Evolutionary conservation across 139 green algal species (phyloP).

Genomic region (Chlorella vulgaris): DNA sequence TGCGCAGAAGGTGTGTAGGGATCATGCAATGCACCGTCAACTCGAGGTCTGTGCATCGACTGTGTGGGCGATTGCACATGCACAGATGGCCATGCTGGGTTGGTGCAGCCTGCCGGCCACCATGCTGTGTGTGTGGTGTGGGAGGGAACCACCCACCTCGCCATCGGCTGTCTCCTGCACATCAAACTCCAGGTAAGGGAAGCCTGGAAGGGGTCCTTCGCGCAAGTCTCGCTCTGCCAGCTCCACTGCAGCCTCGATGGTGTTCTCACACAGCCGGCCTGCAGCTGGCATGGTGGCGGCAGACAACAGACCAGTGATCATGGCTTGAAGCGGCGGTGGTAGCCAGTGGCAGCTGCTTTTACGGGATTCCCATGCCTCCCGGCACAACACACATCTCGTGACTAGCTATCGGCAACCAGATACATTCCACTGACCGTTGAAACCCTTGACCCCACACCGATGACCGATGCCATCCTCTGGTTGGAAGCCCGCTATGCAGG

Average conservation of each 20-base stretch:
- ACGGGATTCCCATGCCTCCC: not conserved
- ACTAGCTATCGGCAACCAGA: not conserved
- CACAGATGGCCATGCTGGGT: too few relatives aligned
- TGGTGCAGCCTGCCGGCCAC: too few relatives aligned
- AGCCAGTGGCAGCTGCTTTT: not conserved
- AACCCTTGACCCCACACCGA: constrained; percentile 14
- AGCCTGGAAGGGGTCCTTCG: not conserved
- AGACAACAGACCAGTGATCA: not conserved
- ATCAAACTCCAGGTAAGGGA: constrained; percentile 42
- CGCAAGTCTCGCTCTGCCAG: constrained; percentile 12
- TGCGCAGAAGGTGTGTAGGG: not conserved
- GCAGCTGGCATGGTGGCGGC: not conserved
- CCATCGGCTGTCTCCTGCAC: constrained; percentile 36
- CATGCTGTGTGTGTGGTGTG: too few relatives aligned
- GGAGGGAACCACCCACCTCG: constrained; percentile 28
- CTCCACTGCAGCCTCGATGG: not conserved
- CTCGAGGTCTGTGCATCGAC: too few relatives aligned
- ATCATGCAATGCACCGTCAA: too few relatives aligned
- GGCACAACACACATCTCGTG: not conserved
- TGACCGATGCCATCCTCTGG: constrained; percentile 29
- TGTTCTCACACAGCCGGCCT: constrained; percentile 30
- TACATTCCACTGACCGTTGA: not conserved
- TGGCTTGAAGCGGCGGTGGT: not conserved
- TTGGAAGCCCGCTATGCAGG: not conserved
- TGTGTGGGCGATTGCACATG: too few relatives aligned